These are phyloP conservation scores for Aspergillus neotritici DNA, from an alignment of 2,329 filamentous ascomycete genomes.

Conservation along the genomic window DNA sequence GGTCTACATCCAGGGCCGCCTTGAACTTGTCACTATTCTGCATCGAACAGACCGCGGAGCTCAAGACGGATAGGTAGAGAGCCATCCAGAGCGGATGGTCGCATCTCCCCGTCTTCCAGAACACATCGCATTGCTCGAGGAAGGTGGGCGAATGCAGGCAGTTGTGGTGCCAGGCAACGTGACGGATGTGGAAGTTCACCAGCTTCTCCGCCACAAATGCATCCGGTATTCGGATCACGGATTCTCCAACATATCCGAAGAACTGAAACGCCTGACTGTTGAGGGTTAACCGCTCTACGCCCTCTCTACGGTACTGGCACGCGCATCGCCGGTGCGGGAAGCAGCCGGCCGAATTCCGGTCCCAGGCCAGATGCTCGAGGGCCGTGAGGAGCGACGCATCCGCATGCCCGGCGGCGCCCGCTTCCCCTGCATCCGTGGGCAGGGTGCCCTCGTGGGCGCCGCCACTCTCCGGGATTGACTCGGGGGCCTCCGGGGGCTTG, in stretches of 20 bases:
- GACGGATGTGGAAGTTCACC: conserved; percentile 18
- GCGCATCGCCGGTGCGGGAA: conserved; percentile 31
- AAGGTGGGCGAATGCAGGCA: conserved; percentile 21
- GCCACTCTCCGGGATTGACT: too few relatives aligned
- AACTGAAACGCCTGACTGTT: conserved; percentile 10
- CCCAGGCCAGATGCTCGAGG: conserved; percentile 36
- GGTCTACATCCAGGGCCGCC: conserved; percentile 13
- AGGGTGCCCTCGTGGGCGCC: too few relatives aligned
- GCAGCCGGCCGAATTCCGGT: conserved; percentile 31
- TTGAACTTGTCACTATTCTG: conserved; percentile 19
- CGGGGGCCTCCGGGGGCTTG: background rate
- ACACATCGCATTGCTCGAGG: conserved; percentile 21
- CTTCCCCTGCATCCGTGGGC: too few relatives aligned
- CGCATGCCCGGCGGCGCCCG: conserved; percentile 1
- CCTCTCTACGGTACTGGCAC: conserved; percentile 21
- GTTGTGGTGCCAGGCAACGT: conserved; percentile 24
- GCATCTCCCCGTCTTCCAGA: conserved; percentile 18
- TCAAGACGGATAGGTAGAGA: conserved; percentile 20
- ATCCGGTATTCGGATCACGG: too few relatives aligned
- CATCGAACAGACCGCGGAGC: conserved; percentile 20
- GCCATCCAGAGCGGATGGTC: conserved; percentile 24
- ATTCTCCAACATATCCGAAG: too few relatives aligned
- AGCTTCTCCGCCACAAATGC: conserved; percentile 13
- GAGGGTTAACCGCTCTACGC: conserved; percentile 9
- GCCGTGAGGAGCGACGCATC: conserved; percentile 27